A percentile compares a stretch with the other conserved stretches of the same genome.
Conservation (phyloP, 371 early-diverging fungal species). For the Nematocida displodere region DNA sequence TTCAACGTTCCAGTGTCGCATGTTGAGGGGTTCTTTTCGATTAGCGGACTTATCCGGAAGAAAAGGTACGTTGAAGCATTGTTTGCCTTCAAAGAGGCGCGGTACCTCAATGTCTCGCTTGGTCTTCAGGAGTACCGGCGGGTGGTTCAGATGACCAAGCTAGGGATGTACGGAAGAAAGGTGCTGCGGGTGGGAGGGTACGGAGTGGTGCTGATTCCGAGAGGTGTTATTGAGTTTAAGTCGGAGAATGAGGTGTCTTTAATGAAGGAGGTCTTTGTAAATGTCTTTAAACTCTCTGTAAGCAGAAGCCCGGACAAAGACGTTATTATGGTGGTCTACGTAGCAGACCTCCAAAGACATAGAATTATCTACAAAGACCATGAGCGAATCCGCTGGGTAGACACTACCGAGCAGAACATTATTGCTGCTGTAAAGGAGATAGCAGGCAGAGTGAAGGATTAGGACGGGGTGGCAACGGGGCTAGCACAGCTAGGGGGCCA, state of each 20-base stretch:
- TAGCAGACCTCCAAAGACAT: not conserved
- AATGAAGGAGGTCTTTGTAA: conserved; percentile 33
- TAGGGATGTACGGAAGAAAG: conserved; percentile 8
- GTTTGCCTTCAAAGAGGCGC: conserved; percentile 33
- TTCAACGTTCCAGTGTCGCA: conserved; percentile 38
- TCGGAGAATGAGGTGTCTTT: conserved; percentile 25
- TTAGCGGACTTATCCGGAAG: conserved; percentile 12
- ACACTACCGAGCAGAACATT: too few relatives aligned
- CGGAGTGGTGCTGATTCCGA: conserved; percentile 25
- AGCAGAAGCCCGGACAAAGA: conserved; percentile 12
- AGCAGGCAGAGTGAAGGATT: too few relatives aligned
- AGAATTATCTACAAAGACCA: too few relatives aligned
- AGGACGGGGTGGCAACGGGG: too few relatives aligned
- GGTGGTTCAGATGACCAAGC: not conserved
- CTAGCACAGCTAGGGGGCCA: too few relatives aligned
- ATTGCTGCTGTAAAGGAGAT: too few relatives aligned
- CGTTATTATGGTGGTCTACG: conserved; percentile 29
- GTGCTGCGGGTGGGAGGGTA: not conserved
- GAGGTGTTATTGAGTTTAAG: not conserved
- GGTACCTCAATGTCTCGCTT: not conserved
- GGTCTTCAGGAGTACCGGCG: conserved; percentile 12
- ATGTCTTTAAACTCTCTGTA: conserved; percentile 6
- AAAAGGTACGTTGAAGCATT: conserved; percentile 21
- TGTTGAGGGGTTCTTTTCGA: conserved; percentile 32
- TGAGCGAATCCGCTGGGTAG: too few relatives aligned